Base-by-base conservation (phyloP, 163 green algal genomes). In the Picocystis sp. region DNA sequence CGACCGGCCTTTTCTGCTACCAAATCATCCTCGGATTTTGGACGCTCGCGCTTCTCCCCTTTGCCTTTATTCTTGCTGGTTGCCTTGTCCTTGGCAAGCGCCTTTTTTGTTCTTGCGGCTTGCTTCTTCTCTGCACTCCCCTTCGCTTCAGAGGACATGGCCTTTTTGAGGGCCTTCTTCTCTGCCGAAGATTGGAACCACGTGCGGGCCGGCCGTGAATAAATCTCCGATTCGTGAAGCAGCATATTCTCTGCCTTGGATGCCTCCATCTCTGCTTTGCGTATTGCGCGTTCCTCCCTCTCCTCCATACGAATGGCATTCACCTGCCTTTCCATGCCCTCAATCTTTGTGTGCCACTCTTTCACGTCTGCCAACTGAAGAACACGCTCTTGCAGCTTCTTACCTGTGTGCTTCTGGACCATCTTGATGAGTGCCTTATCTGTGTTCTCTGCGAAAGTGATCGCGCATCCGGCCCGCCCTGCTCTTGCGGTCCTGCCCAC, bases 201-300 rank as follows among this genome's bases (percentile, higher is more conserved):
- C 19, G 86, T 94, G 54, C 84, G 74, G 46, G 76, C 64, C 1
- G 90, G 90, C 14, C 84, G 73, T 0, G 81, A 48, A 22, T 72
- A 70, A 65, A 99, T 99, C 71, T 96, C 88, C 1, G 62, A 72
- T 69, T 86, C 71, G 63, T 98, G 88, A 60, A 92, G 77, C 22
- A 98, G 47, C 71, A 99, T 73, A 72, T 99, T 97, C 42, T 74
- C 47, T 9, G 81, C 85, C 62, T 70, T 70, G 21, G 47, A 54
- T n/a, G 60, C 65, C 64, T 80, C 67, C 78, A 89, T 90, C 72
- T 93, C 82, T 19, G 79, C 87, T 56, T 84, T 80, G 1, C 81
- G 71, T 57, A 94, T 60, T 50, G 72, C 69, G 21, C 59, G 61
- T 66, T 94, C 86, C 50, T 92, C 68, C n/a, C 73, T 57, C 64